These are phyloP conservation scores for Neurospora tetrasperma DNA, from an alignment of 495 filamentous ascomycete genomes.

Conservation along the genomic window DNA sequence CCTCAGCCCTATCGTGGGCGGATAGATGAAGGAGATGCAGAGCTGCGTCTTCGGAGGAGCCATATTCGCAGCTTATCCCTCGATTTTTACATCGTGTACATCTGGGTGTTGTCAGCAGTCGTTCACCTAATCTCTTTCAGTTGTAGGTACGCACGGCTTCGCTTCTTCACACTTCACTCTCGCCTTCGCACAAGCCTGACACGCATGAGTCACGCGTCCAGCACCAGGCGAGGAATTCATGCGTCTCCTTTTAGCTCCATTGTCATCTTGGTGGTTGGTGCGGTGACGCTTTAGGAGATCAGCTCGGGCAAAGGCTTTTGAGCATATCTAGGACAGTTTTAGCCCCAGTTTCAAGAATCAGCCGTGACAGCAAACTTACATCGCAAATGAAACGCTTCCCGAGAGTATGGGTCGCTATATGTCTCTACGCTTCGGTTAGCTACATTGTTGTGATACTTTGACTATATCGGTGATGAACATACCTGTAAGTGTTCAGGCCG, in stretches of 20 bases:
- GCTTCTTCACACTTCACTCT: constrained; percentile 46
- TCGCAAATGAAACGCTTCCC: constrained; percentile 43
- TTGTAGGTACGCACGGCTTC: constrained; percentile 17
- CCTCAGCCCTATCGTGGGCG: constrained; percentile 10
- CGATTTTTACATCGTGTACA: constrained; percentile 40
- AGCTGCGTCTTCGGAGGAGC: constrained; percentile 28
- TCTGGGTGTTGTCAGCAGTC: constrained; percentile 6
- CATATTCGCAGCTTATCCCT: constrained; percentile 36
- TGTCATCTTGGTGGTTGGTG: constrained; percentile 38
- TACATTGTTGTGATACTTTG: neutral
- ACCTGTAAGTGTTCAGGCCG: constrained; percentile 45
- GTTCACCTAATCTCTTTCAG: neutral
- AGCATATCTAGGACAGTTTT: constrained; percentile 32
- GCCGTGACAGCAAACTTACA: constrained; percentile 4
- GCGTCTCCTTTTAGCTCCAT: constrained; percentile 35
- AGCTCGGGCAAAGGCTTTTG: constrained; percentile 44
- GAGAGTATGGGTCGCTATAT: constrained; percentile 47
- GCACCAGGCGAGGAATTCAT: constrained; percentile 34
- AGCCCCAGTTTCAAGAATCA: neutral
- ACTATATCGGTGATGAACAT: neutral
- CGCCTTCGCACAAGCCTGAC: constrained; percentile 41
- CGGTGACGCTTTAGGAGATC: constrained; percentile 47
- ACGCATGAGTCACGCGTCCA: constrained; percentile 45
- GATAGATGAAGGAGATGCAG: constrained; percentile 28
- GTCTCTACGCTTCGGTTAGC: constrained; percentile 24